Conservation (phyloP, 495 filamentous ascomycete genomes). For the Tuber melanosporum region DNA sequence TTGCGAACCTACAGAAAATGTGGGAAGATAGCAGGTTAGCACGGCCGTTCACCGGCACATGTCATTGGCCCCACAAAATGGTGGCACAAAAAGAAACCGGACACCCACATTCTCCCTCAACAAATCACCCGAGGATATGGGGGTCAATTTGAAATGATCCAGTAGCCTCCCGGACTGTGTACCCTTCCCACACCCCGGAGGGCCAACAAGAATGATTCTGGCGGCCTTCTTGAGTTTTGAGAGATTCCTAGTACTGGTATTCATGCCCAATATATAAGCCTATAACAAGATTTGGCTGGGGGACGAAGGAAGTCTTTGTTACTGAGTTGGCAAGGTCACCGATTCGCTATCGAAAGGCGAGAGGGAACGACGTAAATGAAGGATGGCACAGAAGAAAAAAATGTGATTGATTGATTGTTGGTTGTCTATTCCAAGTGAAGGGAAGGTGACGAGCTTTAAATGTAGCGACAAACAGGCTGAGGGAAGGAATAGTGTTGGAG, state of each 20-base stretch:
- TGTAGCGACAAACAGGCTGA: not conserved
- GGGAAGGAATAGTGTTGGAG: not conserved
- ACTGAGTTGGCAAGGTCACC: not conserved
- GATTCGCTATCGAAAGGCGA: not conserved
- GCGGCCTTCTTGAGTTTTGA: slow-evolving; percentile 73
- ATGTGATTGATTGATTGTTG: not conserved
- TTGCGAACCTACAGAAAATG: slow-evolving; percentile 52
- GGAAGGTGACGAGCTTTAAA: not conserved
- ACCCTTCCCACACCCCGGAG: slow-evolving; percentile 88
- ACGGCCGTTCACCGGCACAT: slow-evolving; percentile 6
- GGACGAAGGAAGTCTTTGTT: not conserved
- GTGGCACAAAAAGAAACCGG: slow-evolving; percentile 8
- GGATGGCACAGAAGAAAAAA: not conserved
- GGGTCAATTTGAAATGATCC: slow-evolving; percentile 75
- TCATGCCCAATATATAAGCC: not conserved
- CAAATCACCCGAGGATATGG: slow-evolving; percentile 89
- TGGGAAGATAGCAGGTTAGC: slow-evolving; percentile 6
- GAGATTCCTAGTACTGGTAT: slow-evolving; percentile 8
- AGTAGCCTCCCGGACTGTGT: slow-evolving; percentile 88
- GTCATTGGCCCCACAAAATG: slow-evolving; percentile 7
- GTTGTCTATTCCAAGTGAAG: not conserved
- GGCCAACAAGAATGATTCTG: slow-evolving; percentile 87
- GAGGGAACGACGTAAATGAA: not conserved
- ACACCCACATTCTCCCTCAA: slow-evolving; percentile 70
- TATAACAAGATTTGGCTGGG: not conserved